These are phyloP conservation scores for Coemansia nantahalensis DNA, from an alignment of 192 early-diverging fungal species.

Conservation along the genomic window DNA sequence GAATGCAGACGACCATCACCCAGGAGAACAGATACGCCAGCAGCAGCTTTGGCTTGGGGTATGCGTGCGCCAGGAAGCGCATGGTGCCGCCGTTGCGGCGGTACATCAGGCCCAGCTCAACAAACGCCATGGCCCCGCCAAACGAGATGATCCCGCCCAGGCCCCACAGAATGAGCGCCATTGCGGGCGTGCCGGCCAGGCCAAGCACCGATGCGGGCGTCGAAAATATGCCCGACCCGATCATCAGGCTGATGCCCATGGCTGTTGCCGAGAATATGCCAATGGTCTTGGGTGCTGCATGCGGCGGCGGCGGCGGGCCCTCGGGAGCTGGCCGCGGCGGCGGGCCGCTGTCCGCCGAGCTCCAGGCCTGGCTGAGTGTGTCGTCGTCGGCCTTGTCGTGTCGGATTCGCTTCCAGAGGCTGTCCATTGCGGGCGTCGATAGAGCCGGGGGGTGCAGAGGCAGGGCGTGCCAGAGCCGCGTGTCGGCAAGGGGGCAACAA, in stretches of 20 bases:
- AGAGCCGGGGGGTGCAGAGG: too few relatives aligned
- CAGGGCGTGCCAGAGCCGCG: too few relatives aligned
- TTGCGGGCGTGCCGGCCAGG: conserved; percentile 63
- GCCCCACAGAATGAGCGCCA: conserved; percentile 74
- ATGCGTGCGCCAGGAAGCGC: conserved; percentile 77
- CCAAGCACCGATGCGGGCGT: conserved; percentile 71
- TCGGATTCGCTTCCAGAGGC: conserved; percentile 12
- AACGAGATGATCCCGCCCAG: conserved; percentile 72
- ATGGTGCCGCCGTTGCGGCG: conserved; percentile 86
- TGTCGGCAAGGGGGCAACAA: not conserved
- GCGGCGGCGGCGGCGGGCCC: too few relatives aligned
- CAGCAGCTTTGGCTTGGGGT: conserved; percentile 49
- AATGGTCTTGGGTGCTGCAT: conserved; percentile 40
- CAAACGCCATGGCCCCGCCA: conserved; percentile 82
- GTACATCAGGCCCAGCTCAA: conserved; percentile 86
- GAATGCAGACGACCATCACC: conserved; percentile 54
- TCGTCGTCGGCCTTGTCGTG: conserved; percentile 7
- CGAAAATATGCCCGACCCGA: conserved; percentile 79
- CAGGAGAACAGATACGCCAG: conserved; percentile 57
- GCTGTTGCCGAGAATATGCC: conserved; percentile 62
- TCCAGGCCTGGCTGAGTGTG: conserved; percentile 1
- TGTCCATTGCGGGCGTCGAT: conserved; percentile 10
- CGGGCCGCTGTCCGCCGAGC: not conserved
- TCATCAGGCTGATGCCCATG: conserved; percentile 72
- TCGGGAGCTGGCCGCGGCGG: not conserved